phyloP scores from a whole-genome alignment of 305 asterid species.

The Solanum chacoense region DNA sequence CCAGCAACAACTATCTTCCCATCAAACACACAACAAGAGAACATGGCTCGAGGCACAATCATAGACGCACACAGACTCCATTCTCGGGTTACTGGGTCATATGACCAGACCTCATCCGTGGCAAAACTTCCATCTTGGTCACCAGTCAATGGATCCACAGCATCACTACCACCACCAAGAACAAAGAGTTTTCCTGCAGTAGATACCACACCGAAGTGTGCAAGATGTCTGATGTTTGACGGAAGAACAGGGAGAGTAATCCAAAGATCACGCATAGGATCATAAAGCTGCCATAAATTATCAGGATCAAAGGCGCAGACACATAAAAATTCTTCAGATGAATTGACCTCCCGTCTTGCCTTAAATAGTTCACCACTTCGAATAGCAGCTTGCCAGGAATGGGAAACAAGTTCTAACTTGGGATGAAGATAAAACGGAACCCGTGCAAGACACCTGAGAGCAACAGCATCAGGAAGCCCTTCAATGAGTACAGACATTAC shows the following conservation, averaged over 20 bases:
- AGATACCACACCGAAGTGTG: conserved; percentile 88
- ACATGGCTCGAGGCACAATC: conserved; percentile 95
- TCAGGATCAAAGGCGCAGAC: conserved; percentile 90
- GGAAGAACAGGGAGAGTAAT: conserved; percentile 84
- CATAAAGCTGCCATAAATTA: conserved; percentile 91
- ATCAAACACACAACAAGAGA: conserved; percentile 83
- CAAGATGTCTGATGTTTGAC: conserved; percentile 74
- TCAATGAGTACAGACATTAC: conserved; percentile 88
- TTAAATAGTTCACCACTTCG: conserved; percentile 69
- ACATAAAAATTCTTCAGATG: conserved; percentile 74
- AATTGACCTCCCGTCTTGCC: conserved; percentile 73
- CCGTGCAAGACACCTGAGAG: conserved; percentile 85
- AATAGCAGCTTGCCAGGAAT: conserved; percentile 72
- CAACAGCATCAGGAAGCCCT: conserved; percentile 97
- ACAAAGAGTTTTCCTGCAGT: conserved; percentile 81
- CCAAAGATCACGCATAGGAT: conserved; percentile 83
- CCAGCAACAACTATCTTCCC: conserved; percentile 95
- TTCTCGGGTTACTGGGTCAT: conserved; percentile 47
- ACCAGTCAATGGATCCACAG: conserved; percentile 87
- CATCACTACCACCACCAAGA: conserved; percentile 93
- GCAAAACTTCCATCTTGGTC: conserved; percentile 97
- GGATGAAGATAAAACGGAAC: conserved; percentile 87
- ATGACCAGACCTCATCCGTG: conserved; percentile 87
- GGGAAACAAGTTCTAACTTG: conserved; percentile 70
- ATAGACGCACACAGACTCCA: conserved; percentile 71